Conservation (phyloP, 2,329 filamentous ascomycete species). For the Aspergillus ochraceoroseus region DNA sequence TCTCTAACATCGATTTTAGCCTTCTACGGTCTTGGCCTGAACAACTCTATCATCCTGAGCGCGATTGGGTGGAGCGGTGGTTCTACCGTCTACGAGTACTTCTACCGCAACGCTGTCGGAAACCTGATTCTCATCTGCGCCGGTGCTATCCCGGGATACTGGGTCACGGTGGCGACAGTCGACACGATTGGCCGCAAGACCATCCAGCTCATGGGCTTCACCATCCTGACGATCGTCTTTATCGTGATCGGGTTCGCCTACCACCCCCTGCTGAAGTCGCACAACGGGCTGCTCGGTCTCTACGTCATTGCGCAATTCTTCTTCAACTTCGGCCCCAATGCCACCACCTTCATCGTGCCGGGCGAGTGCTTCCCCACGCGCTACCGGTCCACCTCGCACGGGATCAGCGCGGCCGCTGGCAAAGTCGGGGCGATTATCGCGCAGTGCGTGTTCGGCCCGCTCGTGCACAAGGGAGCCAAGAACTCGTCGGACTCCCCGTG, state of each 20-base stretch:
- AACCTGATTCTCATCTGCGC: conserved; percentile 75
- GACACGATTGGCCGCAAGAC: conserved; percentile 73
- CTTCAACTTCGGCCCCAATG: conserved; percentile 51
- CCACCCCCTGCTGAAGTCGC: conserved; percentile 25
- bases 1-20: conserved; percentile 37
- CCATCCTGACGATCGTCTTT: conserved; percentile 58
- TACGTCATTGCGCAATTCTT: conserved; percentile 64
- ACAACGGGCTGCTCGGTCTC: conserved; percentile 53
- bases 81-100: conserved; percentile 59
- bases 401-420: conserved; percentile 61
- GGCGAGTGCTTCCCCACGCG: conserved; percentile 62
- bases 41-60: conserved; percentile 66
- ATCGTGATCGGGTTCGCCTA: conserved; percentile 59
- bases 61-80: conserved; percentile 67
- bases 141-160: conserved; percentile 76
- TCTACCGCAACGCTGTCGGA: conserved; percentile 70
- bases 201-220: conserved; percentile 63
- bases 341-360: conserved; percentile 60
- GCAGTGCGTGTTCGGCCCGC: conserved; percentile 60
- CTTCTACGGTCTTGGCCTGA: conserved; percentile 66
- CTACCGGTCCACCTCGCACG: conserved; percentile 61
- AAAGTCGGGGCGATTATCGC: conserved; percentile 66
- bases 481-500: conserved; percentile 56
- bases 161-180: conserved; percentile 69
- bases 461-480: conserved; percentile 54